These are phyloP conservation scores for Bipolaris bicolor DNA, from an alignment of 2,329 filamentous ascomycete genomes.

Conservation along the genomic window DNA sequence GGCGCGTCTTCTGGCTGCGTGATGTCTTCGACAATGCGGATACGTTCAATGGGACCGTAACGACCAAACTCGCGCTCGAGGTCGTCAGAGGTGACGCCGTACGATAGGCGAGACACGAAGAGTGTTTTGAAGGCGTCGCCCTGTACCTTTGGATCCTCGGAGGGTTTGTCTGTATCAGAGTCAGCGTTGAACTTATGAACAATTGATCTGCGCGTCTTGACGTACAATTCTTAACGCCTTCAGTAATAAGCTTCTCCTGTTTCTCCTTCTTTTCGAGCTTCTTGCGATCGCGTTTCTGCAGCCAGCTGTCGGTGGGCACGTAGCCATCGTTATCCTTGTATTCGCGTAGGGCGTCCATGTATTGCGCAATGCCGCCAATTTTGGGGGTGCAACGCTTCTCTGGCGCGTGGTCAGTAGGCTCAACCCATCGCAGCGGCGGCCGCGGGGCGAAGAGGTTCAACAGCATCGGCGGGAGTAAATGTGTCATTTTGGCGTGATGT, in stretches of 20 bases:
- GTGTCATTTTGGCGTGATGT: conserved; percentile 72
- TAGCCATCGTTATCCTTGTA: conserved; percentile 81
- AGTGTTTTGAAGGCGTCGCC: conserved; percentile 95
- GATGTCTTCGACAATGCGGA: conserved; percentile 83
- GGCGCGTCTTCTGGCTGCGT: conserved; percentile 69
- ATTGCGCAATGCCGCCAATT: conserved; percentile 76
- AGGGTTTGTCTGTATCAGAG: conserved; percentile 70
- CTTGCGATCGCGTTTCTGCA: conserved; percentile 83
- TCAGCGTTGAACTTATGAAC: conserved; percentile 20
- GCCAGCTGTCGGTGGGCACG: conserved; percentile 87
- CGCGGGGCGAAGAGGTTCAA: conserved; percentile 94
- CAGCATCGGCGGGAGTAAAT: conserved; percentile 91
- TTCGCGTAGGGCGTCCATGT: conserved; percentile 72
- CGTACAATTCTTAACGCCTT: conserved; percentile 70
- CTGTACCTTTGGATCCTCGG: conserved; percentile 83
- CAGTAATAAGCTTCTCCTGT: conserved; percentile 67
- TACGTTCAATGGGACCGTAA: conserved; percentile 92
- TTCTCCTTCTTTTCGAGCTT: conserved; percentile 78
- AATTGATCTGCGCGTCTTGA: conserved; percentile 3
- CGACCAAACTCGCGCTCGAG: conserved; percentile 92
- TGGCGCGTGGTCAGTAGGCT: conserved; percentile 79
- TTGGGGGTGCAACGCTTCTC: conserved; percentile 78
- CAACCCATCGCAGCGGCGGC: conserved; percentile 87
- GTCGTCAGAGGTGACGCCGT: conserved; percentile 86
- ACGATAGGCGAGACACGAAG: conserved; percentile 88